Evolutionary conservation across 768 basidiomycete genomes (phyloP), one percentile per base, ranked within the genome.

Genomic region (Nevesoporus exiguus): DNA sequence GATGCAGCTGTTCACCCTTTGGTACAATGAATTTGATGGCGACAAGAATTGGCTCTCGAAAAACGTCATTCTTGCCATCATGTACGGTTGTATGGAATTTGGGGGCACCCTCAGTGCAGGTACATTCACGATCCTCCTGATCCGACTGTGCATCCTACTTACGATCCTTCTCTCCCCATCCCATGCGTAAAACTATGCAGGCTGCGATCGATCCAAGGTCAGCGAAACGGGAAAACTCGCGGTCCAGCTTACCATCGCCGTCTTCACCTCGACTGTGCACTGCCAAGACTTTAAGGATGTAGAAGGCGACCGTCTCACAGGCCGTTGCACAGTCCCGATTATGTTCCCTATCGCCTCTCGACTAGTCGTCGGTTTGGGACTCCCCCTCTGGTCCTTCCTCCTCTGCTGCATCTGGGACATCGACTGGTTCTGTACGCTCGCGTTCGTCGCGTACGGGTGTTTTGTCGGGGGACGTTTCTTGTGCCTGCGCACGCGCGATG

Each of bases 211-310:
- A n/a, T 49, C 59, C 5, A 49, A 44, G 4, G 53, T 74, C 21
- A 71, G 68, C 27, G 54, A 64, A 7, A 69, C 67, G 0, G 70
- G 63, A 4, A 56, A 60, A 36, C 55, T 71, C 5, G 70, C 77
- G 0, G 56, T 74, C 31, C 64, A 66, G 40, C 54, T 75, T 44
- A 76, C 74, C 24, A 65, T 71, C 8, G 66, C 67, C 0, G 71
- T 78, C 15, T 70, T 79, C 33, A 61, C 73, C 2, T 77, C 78
- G 0, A 80, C 78, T 4, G 74, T 79, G 11, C 78, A 80, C 21
- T 73, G 76, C 3, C 76, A 79, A 61, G 80, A 80, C 52, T 80
- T 76, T 53, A 68, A 74, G 27, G 80, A 80, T 49, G 59, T 72
- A 14, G 65, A 68, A n/a, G 79, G 79, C 0, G 80, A 80, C 46